Evolutionary conservation across 1,139 yeast genomes (phyloP), one percentile per base, ranked within the genome.

Genomic region (Zygoascus hellenicus): DNA sequence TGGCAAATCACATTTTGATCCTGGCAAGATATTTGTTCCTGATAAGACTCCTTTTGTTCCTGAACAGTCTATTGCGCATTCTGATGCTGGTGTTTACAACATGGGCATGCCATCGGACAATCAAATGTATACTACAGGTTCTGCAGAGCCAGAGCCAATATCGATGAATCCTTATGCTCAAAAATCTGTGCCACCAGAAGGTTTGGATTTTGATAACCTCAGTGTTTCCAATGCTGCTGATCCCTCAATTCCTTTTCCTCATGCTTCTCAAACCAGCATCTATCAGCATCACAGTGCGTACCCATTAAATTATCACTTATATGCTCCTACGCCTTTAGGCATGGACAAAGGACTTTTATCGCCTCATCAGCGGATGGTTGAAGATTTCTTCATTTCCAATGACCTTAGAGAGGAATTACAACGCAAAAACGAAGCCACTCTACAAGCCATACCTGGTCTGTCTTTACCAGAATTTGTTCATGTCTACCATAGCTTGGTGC

Each of bases 301-400:
- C 56, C 92, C 96, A 1, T 69, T 88, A 43, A 92, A 89, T 59
- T 86, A 87, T 61, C 96, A 90, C 65, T 67, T 89, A 43, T 90
- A 90, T 65, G 95, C 97, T 0, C 97, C 97, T 1, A 77, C 79
- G 15, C 87, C 95, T 2, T 94, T 95, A 3, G 90, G 90, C 26
- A 79, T 85, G 54, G 66, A 80, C 45, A 53, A 53, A 31, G 47
- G 43, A 13, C 47, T 32, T 36, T 37, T 50, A 15, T 50, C 71
- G 75, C 47, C 50, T 31, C 80, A 88, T 62, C 90, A 88, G 65
- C 76, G 88, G 43, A 78, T 78, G 37, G 78, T 83, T 3, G 78
- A 77, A 50, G 77, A 76, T 52, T 73, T 90, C 63, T 90, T 89
- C 62, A 77, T 90, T 14, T 79, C 89, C 3, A 79, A 79, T 56